A percentile compares a stretch with the other conserved stretches of the same genome.
Conservation (phyloP, 2,329 filamentous ascomycete species). For the Fusarium sp. region DNA sequence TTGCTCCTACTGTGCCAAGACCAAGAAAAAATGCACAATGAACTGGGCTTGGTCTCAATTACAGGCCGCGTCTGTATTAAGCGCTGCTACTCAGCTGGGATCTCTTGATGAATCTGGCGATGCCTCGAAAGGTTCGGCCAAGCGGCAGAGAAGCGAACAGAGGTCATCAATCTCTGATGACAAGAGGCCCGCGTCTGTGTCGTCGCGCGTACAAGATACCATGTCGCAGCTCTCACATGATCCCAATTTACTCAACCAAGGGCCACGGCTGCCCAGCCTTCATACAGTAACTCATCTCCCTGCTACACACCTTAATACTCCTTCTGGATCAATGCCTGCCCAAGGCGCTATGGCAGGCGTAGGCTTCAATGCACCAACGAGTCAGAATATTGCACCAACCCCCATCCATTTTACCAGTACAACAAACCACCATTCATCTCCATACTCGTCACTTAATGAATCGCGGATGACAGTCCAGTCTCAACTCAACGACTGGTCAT, state of each 20-base stretch:
- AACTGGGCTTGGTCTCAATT: slow-evolving; percentile 45
- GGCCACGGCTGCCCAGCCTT: not conserved
- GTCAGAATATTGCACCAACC: slow-evolving; percentile 4
- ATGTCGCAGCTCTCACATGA: not conserved
- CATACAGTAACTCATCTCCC: not conserved
- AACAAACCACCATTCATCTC: not conserved
- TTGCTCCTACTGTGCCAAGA: slow-evolving; percentile 53
- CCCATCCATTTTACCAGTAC: not conserved
- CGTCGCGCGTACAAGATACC: not conserved
- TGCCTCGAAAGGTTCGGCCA: slow-evolving; percentile 2
- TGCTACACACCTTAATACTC: not conserved
- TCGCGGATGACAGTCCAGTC: slow-evolving; percentile 7
- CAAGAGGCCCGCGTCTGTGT: not conserved
- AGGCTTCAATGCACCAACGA: slow-evolving; percentile 8
- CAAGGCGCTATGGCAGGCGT: not conserved
- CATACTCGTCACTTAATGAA: slow-evolving; percentile 15
- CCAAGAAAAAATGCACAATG: slow-evolving; percentile 51
- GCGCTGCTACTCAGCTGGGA: slow-evolving; percentile 17
- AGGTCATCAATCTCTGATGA: not conserved
- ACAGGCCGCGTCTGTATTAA: slow-evolving; percentile 27
- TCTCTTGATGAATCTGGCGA: not conserved
- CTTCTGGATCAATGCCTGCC: slow-evolving; percentile 5
- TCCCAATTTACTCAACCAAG: not conserved
- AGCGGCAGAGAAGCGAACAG: slow-evolving; percentile 21
- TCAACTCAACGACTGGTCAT: slow-evolving; percentile 13